Percentiles rank a stretch among this genome's conserved stretches.
phyloP scores from a whole-genome alignment of 2,329 filamentous ascomycete genomes.

The Gaeumannomyces sp. region DNA sequence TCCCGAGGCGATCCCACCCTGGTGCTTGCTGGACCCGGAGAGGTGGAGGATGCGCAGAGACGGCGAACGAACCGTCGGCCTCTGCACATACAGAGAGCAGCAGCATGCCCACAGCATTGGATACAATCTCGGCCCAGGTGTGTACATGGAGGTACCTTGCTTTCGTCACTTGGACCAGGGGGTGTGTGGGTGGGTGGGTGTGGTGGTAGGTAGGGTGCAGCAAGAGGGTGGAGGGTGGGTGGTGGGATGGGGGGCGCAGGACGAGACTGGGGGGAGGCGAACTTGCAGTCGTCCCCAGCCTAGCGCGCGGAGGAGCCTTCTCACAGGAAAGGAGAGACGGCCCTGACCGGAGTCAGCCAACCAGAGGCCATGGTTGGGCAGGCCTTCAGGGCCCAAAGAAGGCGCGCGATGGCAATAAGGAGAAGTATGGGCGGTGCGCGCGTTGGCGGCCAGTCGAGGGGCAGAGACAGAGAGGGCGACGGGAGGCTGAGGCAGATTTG shows the following conservation, averaged over 20 bases:
- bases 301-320: too few relatives aligned
- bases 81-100: background rate
- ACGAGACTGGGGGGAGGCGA: constrained; percentile 3
- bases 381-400: too few relatives aligned
- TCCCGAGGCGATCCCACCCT: constrained; percentile 9
- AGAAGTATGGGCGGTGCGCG: too few relatives aligned
- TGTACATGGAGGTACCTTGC: constrained; percentile 8
- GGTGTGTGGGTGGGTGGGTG: background rate
- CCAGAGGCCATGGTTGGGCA: background rate
- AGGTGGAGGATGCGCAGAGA: constrained; percentile 6
- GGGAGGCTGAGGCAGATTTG: too few relatives aligned
- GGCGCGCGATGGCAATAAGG: too few relatives aligned
- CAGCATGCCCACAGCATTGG: constrained; percentile 1
- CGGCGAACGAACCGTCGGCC: constrained; percentile 1
- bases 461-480: too few relatives aligned
- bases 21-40: background rate
- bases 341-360: background rate
- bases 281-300: background rate
- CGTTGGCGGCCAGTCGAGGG: too few relatives aligned
- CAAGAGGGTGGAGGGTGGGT: constrained; percentile 1
- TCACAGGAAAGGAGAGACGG: background rate
- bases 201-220: too few relatives aligned
- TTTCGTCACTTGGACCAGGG: constrained; percentile 6
- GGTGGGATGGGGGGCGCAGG: background rate
- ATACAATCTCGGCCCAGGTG: constrained; percentile 6